These are phyloP conservation scores for Arthrinium phaeospermum DNA, from an alignment of 2,329 filamentous ascomycete genomes.

Conservation along the genomic window DNA sequence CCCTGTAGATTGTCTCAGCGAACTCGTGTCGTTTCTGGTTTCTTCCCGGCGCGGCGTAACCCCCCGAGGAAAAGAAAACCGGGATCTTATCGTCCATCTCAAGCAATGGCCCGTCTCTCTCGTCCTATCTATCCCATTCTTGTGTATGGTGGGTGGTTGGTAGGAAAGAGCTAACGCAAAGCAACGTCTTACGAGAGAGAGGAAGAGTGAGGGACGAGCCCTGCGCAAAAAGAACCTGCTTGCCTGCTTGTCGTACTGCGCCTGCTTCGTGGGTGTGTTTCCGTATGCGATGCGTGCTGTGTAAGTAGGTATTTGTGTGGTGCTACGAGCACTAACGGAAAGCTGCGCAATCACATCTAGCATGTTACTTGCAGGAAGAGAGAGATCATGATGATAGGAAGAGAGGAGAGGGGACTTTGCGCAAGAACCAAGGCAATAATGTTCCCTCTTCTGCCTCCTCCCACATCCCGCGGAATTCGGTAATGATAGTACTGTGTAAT, in stretches of 20 bases:
- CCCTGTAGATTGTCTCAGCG: not conserved
- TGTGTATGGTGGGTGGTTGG: not conserved
- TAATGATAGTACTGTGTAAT: not conserved
- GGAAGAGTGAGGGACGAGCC: not conserved
- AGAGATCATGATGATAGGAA: no score
- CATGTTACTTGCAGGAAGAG: not conserved
- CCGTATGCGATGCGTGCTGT: not conserved
- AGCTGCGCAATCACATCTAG: slow-evolving; percentile 13
- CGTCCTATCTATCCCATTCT: no score
- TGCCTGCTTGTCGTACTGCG: not conserved
- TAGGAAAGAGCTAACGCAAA: not conserved
- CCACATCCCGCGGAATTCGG: not conserved
- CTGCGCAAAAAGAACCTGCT: not conserved
- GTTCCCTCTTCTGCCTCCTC: not conserved
- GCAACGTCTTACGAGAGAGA: slow-evolving; percentile 5
- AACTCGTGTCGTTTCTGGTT: slow-evolving; percentile 8
- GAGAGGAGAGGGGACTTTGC: not conserved
- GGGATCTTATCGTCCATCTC: slow-evolving; percentile 8
- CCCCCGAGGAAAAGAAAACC: not conserved
- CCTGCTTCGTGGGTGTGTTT: not conserved
- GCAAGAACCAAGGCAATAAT: not conserved
- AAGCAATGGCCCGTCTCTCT: not conserved
- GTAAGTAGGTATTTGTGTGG: not conserved
- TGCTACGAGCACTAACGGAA: not conserved
- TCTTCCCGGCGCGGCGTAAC: not conserved